Evolutionary conservation across 2,329 filamentous ascomycete species (phyloP), one percentile per base, ranked within the genome.

Genomic region (Sclerotinia nivalis): DNA sequence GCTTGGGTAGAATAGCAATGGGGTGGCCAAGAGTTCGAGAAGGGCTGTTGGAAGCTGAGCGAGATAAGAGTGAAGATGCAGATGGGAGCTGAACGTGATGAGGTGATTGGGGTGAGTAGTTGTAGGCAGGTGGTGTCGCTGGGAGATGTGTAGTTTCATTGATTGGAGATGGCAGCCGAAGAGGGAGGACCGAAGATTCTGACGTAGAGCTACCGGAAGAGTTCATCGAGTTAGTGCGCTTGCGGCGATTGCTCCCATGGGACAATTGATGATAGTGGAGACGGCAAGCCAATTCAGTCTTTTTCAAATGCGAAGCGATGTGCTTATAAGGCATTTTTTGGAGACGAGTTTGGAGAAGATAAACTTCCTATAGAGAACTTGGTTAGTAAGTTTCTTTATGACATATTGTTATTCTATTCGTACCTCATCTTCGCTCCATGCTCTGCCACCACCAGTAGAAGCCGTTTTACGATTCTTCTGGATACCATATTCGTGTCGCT

Each of bases 311-410:
- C 71, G 90, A 88, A 70, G 92, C 92, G 78, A 96, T 96, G 79
- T 95, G 91, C 84, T 95, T 96, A 82, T 96, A 96, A 0, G 92
- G 92, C 89, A 95, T 93, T 82, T 95, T 95, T 77, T 94, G 91
- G 77, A 92, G 87, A 70, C 92, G 91, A 71, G 91, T 94, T 81
- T 93, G 91, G 72, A 96, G 86, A 68, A 96, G 89, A 80, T 95
- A 96, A 70, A 89, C 86, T 82, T 96, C 93, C 92, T 95, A 68
- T 59, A 69, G 34, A 8, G 9, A 34, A 49, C 40, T n/a, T 37
- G 34, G 34, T 70, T 37, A 66, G 47, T 60, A 31, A n/a, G 8
- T 40, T 55, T 43, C 18, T 31, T 50, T n/a, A 5, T 66, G 34
- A 18, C 9, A 31, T 22, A 7, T 9, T 37, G 10, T 7, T 43